Evolutionary conservation across 805 yeast species (phyloP).

Genomic region (Myxozyma geophila): DNA sequence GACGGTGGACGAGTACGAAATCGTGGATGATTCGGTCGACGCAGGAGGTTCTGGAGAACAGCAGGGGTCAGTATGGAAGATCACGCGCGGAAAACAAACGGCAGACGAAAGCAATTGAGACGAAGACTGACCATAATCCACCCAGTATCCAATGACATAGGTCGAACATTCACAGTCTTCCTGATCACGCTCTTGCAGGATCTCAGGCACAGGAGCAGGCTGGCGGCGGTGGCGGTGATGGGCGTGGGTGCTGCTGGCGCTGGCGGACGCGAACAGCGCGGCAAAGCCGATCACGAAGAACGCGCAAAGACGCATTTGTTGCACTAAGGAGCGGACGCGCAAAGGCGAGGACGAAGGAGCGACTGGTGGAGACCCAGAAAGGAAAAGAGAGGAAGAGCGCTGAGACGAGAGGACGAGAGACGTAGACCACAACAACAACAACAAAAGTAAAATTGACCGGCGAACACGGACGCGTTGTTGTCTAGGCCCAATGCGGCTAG

Average conservation of each 20-base stretch:
- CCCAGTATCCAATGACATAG: slow-evolving; percentile 28
- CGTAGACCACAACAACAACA: not conserved
- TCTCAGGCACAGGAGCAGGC: slow-evolving; percentile 4
- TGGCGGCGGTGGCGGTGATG: slow-evolving; percentile 29
- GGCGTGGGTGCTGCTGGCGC: slow-evolving; percentile 12
- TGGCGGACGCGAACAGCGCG: slow-evolving; percentile 7
- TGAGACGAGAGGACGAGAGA: too few species aligned
- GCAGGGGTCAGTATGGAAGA: not conserved
- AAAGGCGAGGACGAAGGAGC: slow-evolving; percentile 5
- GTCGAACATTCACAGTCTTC: slow-evolving; percentile 24
- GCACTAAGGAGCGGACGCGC: slow-evolving; percentile 4
- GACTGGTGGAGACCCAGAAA: not conserved
- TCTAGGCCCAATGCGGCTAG: not conserved
- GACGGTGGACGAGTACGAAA: slow-evolving; percentile 19
- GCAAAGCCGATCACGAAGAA: slow-evolving; percentile 1
- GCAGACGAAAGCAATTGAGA: not conserved
- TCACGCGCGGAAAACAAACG: not conserved
- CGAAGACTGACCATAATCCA: slow-evolving; percentile 23
- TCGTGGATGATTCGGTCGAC: slow-evolving; percentile 8
- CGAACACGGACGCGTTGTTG: slow-evolving; percentile 13
- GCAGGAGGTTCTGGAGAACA: slow-evolving; percentile 15
- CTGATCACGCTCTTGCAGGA: slow-evolving; percentile 1
- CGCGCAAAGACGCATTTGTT: slow-evolving; percentile 7
- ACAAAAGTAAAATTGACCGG: not conserved
- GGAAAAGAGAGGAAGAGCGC: not conserved